Base-by-base conservation (phyloP, 2,329 filamentous ascomycete species). In the Microcyclosporella mali region DNA sequence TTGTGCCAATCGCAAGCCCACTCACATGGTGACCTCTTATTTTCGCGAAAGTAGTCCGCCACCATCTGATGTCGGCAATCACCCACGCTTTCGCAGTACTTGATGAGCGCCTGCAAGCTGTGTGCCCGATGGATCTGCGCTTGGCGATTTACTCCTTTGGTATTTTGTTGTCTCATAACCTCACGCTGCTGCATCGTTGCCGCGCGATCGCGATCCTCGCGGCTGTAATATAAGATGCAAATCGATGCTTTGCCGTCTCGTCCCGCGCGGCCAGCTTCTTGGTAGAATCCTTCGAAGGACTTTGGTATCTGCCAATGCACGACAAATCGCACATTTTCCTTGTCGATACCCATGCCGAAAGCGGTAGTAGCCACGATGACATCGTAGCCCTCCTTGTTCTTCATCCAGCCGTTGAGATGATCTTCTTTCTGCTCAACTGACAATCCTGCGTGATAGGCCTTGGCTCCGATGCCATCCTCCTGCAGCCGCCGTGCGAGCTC, bases 341-440 rank as follows among this genome's bases (percentile, higher is more conserved):
- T 95, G 65, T 97, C 89, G 51, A 97, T 95, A 18, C 90, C 90
- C 90, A 97, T 97, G 2, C 90, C 90, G 58, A 97, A 97, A 0
- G 90, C 90, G 1, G 88, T 97, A 0, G 90, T 97, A 1, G 90
- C 90, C 19, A 95, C 88, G 47, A 97, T 90, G 37, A 97, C 81
- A 62, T 92, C 88, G 66, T 92, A 95, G 1, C 84, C 84, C 18
- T 77, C 73, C 41, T 79, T 76, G 61, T 87, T 85, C 41, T 75
- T 73, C 34, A 88, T 81, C 85, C 85, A 90, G 14, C 77, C 75
- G 12, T 74, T 66, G 3, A 89, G 71, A 1, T 84, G 84, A 45
- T 84, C 78, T 52, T 85, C 82, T 58, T 88, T 88, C 43, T 77
- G 73, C 6, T 61, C 71, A 58, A 81, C 77, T 43, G 78, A 65